Evolutionary conservation across 1,139 yeast species (phyloP).

Genomic region (Kurtzmaniella quercitrusa): DNA sequence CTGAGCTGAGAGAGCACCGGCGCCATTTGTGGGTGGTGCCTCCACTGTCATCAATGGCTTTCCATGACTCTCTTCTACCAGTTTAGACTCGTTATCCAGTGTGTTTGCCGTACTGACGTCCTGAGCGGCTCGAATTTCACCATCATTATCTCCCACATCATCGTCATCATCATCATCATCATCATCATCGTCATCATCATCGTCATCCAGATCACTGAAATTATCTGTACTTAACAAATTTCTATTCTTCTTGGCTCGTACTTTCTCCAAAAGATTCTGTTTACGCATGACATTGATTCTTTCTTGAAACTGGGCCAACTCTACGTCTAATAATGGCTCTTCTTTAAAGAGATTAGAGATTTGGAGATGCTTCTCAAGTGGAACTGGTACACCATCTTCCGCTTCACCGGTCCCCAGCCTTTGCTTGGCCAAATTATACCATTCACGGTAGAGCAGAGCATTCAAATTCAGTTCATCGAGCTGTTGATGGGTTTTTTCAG

Average conservation of each 20-base stretch:
- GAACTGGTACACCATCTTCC: slow-evolving; percentile 59
- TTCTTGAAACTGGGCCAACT: slow-evolving; percentile 45
- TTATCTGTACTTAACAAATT: slow-evolving; percentile 47
- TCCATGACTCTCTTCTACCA: background rate
- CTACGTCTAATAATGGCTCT: slow-evolving; percentile 47
- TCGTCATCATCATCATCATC: slow-evolving; percentile 24
- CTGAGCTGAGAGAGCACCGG: slow-evolving; percentile 8
- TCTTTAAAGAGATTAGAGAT: slow-evolving; percentile 38
- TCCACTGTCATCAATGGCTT: background rate
- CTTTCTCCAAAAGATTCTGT: slow-evolving; percentile 47
- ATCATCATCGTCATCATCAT: slow-evolving; percentile 40
- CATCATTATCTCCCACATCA: slow-evolving; percentile 14
- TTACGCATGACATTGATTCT: slow-evolving; percentile 39
- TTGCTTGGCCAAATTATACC: slow-evolving; percentile 46
- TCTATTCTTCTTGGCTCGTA: slow-evolving; percentile 52
- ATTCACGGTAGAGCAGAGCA: slow-evolving; percentile 45
- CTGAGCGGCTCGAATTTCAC: slow-evolving; percentile 9
- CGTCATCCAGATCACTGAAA: slow-evolving; percentile 36
- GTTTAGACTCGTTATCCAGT: background rate
- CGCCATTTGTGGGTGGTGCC: background rate
- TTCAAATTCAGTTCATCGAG: slow-evolving; percentile 26
- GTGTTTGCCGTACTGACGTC: background rate
- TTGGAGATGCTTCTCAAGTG: slow-evolving; percentile 37
- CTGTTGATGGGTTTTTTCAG: slow-evolving; percentile 49
- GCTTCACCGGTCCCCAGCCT: slow-evolving; percentile 26